Conservation (phyloP, 1,284 basidiomycete species). For the Rhodotorula mucilaginosa region DNA sequence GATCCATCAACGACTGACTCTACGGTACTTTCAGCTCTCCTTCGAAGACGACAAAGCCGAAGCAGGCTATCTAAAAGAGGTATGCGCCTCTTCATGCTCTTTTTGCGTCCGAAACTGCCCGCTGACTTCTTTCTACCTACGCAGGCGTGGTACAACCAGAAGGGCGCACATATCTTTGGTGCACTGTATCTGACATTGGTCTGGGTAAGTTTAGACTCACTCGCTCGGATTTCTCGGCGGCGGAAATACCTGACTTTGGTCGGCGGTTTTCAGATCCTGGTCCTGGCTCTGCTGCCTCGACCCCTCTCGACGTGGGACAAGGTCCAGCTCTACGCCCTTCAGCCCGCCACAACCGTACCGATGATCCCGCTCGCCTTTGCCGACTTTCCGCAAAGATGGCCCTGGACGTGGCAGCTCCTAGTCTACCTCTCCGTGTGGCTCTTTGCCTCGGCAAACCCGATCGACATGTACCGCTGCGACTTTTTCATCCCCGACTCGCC, state of each 20-base stretch:
- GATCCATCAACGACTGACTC: too few relatives aligned
- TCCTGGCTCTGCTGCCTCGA: constrained; percentile 50
- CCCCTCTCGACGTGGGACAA: constrained; percentile 41
- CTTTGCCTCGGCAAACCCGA: constrained; percentile 48
- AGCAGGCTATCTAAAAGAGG: too few relatives aligned
- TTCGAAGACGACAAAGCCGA: too few relatives aligned
- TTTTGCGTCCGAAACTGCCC: accelerated
- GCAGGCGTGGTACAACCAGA: constrained; percentile 31
- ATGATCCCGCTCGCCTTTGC: constrained; percentile 61
- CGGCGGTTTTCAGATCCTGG: constrained; percentile 42
- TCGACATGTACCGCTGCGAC: constrained; percentile 48
- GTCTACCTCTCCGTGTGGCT: constrained; percentile 60
- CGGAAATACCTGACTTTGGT: too few relatives aligned
- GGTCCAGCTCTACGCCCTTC: constrained; percentile 52
- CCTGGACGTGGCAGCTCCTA: constrained; percentile 61
- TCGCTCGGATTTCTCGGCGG: not conserved
- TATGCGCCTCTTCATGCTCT: not conserved
- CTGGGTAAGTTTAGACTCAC: constrained; percentile 53
- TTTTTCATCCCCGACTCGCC: constrained; percentile 3
- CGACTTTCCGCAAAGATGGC: constrained; percentile 65
- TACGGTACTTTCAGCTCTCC: too few relatives aligned
- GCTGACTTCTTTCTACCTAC: not conserved
- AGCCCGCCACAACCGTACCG: constrained; percentile 53
- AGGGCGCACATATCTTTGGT: constrained; percentile 55
- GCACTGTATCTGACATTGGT: constrained; percentile 65